phyloP scores from a whole-genome alignment of 306 rosid species.

The Herpetospermum pedunculosum region DNA sequence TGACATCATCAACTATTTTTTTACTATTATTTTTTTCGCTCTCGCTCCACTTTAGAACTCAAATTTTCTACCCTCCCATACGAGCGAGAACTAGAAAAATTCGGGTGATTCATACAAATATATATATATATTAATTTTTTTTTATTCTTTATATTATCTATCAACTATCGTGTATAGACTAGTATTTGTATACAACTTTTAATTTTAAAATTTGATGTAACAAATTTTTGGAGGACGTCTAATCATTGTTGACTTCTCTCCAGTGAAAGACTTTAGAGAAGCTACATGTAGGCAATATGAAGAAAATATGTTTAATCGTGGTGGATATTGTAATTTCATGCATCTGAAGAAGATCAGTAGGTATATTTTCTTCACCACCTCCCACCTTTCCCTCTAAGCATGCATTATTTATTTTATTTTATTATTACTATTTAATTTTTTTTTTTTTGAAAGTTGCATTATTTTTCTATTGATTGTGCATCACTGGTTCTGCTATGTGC shows the following conservation, averaged over 20 bases:
- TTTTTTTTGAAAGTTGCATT: too few relatives aligned
- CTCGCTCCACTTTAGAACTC: too few relatives aligned
- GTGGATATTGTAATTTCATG: too few relatives aligned
- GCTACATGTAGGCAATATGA: slow-evolving; percentile 70
- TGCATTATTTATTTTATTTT: background rate
- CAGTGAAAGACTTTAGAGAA: slow-evolving; percentile 55
- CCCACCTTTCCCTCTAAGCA: background rate
- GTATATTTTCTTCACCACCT: slow-evolving; percentile 8
- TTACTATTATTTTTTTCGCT: too few relatives aligned
- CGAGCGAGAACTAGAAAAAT: too few relatives aligned
- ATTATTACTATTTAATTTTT: too few relatives aligned
- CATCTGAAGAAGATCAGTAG: slow-evolving; percentile 58
- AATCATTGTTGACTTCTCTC: slow-evolving; percentile 59
- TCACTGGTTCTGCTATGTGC: background rate
- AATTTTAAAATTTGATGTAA: background rate
- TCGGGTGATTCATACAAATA: too few relatives aligned
- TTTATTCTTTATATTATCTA: too few relatives aligned
- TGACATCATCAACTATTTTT: too few relatives aligned
- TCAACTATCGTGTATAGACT: background rate
- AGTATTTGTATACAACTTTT: too few relatives aligned
- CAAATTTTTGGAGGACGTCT: slow-evolving; percentile 37
- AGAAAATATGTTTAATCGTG: slow-evolving; percentile 60
- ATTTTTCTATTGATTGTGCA: background rate
- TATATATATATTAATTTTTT: too few relatives aligned
- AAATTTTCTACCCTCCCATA: too few relatives aligned